Evolutionary conservation across 106 monocot species (phyloP).

Genomic region (Allium sativum): DNA sequence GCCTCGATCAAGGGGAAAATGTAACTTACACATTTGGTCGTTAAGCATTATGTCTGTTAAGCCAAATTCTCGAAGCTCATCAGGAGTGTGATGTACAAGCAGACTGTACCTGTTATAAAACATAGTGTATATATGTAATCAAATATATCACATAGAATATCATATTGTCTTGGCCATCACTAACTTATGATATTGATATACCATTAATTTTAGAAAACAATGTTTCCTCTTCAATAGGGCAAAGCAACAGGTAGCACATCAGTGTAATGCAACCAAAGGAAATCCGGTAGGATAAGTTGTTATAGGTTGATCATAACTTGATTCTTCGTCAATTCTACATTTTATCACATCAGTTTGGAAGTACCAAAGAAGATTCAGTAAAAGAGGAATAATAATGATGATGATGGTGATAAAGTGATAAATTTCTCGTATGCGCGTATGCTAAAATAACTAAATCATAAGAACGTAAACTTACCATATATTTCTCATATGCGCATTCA

Average conservation of each 20-base stretch:
- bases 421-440: no score
- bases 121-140: no score
- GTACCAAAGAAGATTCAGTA: not conserved
- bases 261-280: constrained; percentile 4
- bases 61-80: constrained; percentile 69
- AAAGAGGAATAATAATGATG: no score
- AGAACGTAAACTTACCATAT: constrained; percentile 30
- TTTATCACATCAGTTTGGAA: no score
- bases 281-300: constrained; percentile 2
- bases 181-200: no score
- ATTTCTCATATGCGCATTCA: constrained; percentile 37
- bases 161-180: no score
- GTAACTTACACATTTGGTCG: constrained; percentile 70
- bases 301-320: constrained; percentile 22
- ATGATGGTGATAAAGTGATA: no score
- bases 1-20: not conserved
- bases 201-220: no score
- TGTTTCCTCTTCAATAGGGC: no score
- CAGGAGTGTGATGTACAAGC: constrained; percentile 70
- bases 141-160: no score
- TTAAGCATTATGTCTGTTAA: constrained; percentile 72
- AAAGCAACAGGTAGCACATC: not conserved
- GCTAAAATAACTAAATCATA: no score
- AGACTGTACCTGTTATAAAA: constrained; percentile 63
- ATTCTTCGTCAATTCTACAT: constrained; percentile 18